A percentile compares a stretch with the other conserved stretches of the same genome.
These are phyloP conservation scores for Globisporangium iwayamae DNA, from an alignment of 352 stramenopile genomes.

Conservation along the genomic window DNA sequence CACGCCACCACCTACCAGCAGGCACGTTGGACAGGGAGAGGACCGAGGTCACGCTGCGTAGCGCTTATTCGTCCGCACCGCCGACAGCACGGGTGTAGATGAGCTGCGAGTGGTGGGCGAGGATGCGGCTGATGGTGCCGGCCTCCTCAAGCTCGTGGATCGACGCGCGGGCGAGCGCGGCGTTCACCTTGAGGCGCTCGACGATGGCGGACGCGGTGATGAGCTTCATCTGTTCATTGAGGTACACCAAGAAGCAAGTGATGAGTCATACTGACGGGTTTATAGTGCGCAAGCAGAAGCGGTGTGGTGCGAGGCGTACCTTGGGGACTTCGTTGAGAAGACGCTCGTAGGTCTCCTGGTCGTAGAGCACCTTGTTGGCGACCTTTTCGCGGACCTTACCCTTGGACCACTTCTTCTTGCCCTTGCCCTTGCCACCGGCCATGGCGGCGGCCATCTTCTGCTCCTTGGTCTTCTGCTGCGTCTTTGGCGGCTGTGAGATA, in stretches of 20 bases:
- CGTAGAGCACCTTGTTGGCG: constrained; percentile 99
- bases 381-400: constrained; percentile 99
- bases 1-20: background rate
- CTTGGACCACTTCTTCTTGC: constrained; percentile 99
- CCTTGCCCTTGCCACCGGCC: constrained; percentile 96
- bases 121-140: constrained; percentile 94
- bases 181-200: constrained; percentile 99
- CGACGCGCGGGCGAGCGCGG: constrained; percentile 94
- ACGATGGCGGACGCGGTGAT: constrained; percentile 98
- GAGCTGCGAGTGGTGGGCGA: constrained; percentile 94
- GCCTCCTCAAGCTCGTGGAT: constrained; percentile 96
- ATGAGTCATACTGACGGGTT: background rate
- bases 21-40: constrained; percentile 15
- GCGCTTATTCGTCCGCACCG: constrained; percentile 66
- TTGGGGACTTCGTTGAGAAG: constrained; percentile 98
- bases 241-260: background rate
- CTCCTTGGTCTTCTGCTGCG: constrained; percentile 99
- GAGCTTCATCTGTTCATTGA: constrained; percentile 94
- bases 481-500: constrained; percentile 92
- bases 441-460: constrained; percentile 99
- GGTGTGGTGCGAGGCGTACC: constrained; percentile 14
- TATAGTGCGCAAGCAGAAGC: background rate
- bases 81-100: constrained; percentile 97
- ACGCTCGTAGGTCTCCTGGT: constrained; percentile 98
- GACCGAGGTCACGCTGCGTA: constrained; percentile 3